A percentile compares a stretch with the other conserved stretches of the same genome.
Evolutionary conservation across 148 eudicot species (phyloP).

Genomic region (Rheum nobile): DNA sequence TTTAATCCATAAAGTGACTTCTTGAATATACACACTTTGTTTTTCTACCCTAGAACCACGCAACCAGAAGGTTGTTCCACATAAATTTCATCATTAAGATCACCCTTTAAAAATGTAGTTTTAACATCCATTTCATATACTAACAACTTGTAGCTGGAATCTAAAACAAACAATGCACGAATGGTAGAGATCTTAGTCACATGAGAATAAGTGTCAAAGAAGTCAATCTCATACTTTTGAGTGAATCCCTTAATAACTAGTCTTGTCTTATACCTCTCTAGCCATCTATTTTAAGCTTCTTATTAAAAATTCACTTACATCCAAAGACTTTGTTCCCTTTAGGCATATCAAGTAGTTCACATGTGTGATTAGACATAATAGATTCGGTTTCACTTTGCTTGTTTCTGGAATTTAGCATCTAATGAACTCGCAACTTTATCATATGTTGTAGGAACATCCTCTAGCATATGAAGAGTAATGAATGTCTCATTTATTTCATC

Average conservation of each 20-base stretch:
- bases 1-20: not conserved
- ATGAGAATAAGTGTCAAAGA: not conserved
- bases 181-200: not conserved
- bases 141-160: too few relatives aligned
- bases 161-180: not conserved
- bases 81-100: too few relatives aligned
- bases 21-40: not conserved
- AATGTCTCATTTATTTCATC: too few relatives aligned
- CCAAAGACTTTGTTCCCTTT: not conserved
- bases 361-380: too few relatives aligned
- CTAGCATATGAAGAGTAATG: not conserved
- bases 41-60: not conserved
- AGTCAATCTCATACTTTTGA: not conserved
- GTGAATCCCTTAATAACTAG: not conserved
- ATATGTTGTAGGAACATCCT: too few relatives aligned
- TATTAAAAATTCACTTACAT: not conserved
- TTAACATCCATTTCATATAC: slow-evolving; percentile 4
- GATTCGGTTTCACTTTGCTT: not conserved
- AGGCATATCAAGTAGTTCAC: not conserved
- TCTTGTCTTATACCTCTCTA: not conserved
- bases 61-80: not conserved
- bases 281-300: too few relatives aligned
- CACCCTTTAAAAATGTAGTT: not conserved
- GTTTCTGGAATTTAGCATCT: not conserved
- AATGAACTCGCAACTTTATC: not conserved